Evolutionary conservation across 2,329 filamentous ascomycete species (phyloP), one percentile per base, ranked within the genome.

Genomic region (Penicillium aurantiogriseum): DNA sequence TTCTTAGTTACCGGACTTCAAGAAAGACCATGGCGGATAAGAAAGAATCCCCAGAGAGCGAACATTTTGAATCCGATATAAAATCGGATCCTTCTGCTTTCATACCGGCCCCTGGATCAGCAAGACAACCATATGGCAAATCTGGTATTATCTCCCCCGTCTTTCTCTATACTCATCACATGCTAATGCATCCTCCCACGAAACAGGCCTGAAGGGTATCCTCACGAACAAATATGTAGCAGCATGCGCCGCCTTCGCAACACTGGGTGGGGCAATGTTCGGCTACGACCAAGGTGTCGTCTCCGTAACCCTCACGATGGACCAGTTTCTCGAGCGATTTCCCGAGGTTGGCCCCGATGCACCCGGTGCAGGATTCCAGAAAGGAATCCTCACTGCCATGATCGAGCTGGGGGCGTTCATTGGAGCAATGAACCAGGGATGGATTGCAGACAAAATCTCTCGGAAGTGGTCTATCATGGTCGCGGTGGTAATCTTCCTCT

Each of bases 391-490:
- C 71, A 83, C 80, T 17, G 80, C 80, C 8, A 82, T 82, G 79
- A 77, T 83, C 40, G 79, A 82, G 58, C 63, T 83, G 8, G 81
- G 81, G 10, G 81, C 80, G 1, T 69, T 81, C 15, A 48, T 76
- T 4, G 74, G 77, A 36, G 76, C 77, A 6, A 54, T 80, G 31
- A 77, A 76, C 35, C 73, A 77, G 53, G 77, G 77, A 6, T 82
- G 76, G 68, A 71, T 82, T 33, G 80, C 80, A 2, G 81, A 83
- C 59, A 78, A 76, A 57, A 74, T 82, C 25, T 82, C 79, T 10
- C 70, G 81, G 35, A 80, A 81, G 54, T 80, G 79, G 60, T 78
- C 79, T 3, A 81, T 83, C 36, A 65, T 81, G 4, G 73, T 82
- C 3, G 80, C 79, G 3, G 80, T 81, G 2, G 55, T 71, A n/a